Conservation (phyloP, 2,329 filamentous ascomycete genomes). For the Aspergillus sclerotialis region DNA sequence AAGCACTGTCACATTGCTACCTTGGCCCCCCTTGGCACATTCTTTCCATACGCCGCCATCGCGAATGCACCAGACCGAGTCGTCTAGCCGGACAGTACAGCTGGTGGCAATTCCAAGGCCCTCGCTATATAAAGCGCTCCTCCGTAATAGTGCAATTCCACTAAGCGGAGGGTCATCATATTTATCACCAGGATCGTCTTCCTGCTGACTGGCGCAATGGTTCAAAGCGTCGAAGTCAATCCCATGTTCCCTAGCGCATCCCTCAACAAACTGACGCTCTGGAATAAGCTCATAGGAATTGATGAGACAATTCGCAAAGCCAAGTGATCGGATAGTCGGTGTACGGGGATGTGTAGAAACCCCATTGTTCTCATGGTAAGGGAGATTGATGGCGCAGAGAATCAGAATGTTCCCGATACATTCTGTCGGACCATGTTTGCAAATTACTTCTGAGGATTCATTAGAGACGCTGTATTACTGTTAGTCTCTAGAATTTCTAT, state of each 20-base stretch:
- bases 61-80: constrained; percentile 74
- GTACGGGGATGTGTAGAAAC: constrained; percentile 50
- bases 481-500: constrained; percentile 3
- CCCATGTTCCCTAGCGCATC: constrained; percentile 85
- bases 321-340: constrained; percentile 72
- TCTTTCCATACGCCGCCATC: constrained; percentile 74
- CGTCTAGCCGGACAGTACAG: constrained; percentile 72
- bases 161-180: constrained; percentile 57
- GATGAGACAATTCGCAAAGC: constrained; percentile 86
- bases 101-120: constrained; percentile 62
- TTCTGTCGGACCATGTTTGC: constrained; percentile 82
- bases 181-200: constrained; percentile 55
- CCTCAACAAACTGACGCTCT: constrained; percentile 66
- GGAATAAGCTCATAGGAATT: constrained; percentile 72
- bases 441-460: constrained; percentile 73
- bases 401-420: constrained; percentile 93
- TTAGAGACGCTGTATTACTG: constrained; percentile 48
- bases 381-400: constrained; percentile 73
- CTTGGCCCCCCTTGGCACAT: constrained; percentile 60
- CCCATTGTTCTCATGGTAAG: constrained; percentile 25
- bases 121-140: constrained; percentile 46
- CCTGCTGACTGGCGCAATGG: constrained; percentile 69
- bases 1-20: constrained; percentile 51
- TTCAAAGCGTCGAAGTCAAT: constrained; percentile 78
- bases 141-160: constrained; percentile 38